Evolutionary conservation across 2,329 filamentous ascomycete genomes (phyloP), one percentile per base, ranked within the genome.

Genomic region (Rhynchosporium agropyri): DNA sequence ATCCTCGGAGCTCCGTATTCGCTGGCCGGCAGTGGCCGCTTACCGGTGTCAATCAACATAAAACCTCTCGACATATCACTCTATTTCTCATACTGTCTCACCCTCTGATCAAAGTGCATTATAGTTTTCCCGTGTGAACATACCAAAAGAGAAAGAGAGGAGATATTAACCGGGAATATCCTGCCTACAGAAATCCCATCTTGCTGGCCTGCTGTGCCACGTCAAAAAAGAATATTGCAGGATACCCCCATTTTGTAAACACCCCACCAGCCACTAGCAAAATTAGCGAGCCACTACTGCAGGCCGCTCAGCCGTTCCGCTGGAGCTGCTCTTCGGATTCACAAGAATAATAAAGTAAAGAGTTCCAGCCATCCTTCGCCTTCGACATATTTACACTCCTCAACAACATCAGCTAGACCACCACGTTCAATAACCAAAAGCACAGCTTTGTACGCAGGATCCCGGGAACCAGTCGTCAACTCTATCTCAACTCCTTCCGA

Each of bases 361-460:
- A 36, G 40, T 40, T 45, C 40, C 38, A 46, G 51, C 56, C 43
- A 33, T 31, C 43, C 12, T 20, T 20, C 15, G n/a, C 43, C 20
- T n/a, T 33, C 45, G 31, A 20, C 20, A 20, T 1, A 20, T 20
- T 20, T 36, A 26, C 33, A 40, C 45, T n/a, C 43, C 15, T 26
- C 46, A 42, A 38, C 56, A 31, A 56, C 28, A 20, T 33, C 40
- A 57, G 43, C 28, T 33, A 57, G 13, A 31, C 40, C 36, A 40
- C 46, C 36, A 43, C 57, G 12, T 10, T 5, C 33, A 48, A 6
- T 29, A n/a, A 28, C 49, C 31, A 58, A 38, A 58, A 13, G 29
- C 31, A 58, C 56, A 58, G 43, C 56, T 48, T 36, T 49, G 42
- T 20, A n/a, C 46, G n/a, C 57, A 59, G 45, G 46, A 51, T 59